Evolutionary conservation across 2,329 filamentous ascomycete species (phyloP).

Genomic region (Sphaerulina vaccinii): DNA sequence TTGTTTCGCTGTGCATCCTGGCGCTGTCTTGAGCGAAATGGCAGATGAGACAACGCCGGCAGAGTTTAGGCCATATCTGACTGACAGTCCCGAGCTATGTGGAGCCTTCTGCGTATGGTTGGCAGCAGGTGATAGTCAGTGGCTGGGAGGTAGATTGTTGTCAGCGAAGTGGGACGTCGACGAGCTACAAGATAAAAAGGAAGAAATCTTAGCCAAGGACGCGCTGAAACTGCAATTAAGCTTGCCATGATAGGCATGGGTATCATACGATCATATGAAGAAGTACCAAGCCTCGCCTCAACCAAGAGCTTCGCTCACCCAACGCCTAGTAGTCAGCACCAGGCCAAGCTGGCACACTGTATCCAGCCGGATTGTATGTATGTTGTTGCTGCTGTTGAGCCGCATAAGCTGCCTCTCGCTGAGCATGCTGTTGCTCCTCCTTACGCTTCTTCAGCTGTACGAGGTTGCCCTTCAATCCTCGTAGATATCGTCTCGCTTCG

Average conservation of each 20-base stretch:
- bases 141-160: slow-evolving; percentile 41
- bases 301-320: not conserved
- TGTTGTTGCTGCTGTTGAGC: slow-evolving; percentile 15
- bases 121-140: slow-evolving; percentile 35
- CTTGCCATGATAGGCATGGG: slow-evolving; percentile 8
- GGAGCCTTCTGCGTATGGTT: slow-evolving; percentile 39
- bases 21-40: slow-evolving; percentile 40
- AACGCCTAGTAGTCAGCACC: not conserved
- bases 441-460: slow-evolving; percentile 54
- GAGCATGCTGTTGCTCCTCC: slow-evolving; percentile 26
- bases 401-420: slow-evolving; percentile 21
- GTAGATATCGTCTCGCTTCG: slow-evolving; percentile 56
- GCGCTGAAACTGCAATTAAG: slow-evolving; percentile 38
- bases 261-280: not conserved
- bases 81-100: slow-evolving; percentile 37
- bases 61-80: slow-evolving; percentile 24
- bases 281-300: not conserved
- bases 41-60: slow-evolving; percentile 38
- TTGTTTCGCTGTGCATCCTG: slow-evolving; percentile 39
- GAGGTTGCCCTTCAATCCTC: slow-evolving; percentile 56
- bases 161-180: slow-evolving; percentile 41
- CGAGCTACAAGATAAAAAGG: slow-evolving; percentile 35
- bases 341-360: slow-evolving; percentile 4
- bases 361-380: not conserved
- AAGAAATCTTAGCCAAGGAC: slow-evolving; percentile 39